phyloP scores from a whole-genome alignment of 75 land plant species.

The Pinus taeda region DNA sequence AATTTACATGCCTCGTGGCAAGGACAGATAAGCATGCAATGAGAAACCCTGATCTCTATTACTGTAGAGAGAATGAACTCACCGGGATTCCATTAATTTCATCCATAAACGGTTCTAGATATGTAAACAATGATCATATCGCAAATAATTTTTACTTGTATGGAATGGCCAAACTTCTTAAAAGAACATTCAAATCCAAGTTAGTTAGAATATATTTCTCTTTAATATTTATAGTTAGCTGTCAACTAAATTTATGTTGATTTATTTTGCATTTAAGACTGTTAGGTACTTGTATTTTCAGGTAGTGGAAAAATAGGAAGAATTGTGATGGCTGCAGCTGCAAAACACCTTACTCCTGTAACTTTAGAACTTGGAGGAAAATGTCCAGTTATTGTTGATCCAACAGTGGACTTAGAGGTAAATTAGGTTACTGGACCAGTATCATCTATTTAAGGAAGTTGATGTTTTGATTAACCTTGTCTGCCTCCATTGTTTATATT shows the following conservation, averaged over 20 bases:
- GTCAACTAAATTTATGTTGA: neutral
- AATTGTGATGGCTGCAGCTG: conserved; percentile 97
- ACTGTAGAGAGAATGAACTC: neutral
- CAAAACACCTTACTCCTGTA: no score
- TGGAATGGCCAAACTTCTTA: neutral
- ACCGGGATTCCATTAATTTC: neutral
- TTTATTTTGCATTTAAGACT: neutral
- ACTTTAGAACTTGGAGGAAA: no score
- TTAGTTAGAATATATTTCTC: neutral
- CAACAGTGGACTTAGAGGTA: no score
- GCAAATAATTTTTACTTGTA: neutral
- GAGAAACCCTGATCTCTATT: neutral
- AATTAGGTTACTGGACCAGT: no score
- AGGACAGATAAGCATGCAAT: neutral
- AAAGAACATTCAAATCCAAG: neutral
- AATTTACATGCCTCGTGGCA: neutral
- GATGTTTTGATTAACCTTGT: no score
- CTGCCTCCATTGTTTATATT: no score
- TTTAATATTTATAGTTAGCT: neutral
- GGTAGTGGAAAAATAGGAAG: no score
- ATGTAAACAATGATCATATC: neutral
- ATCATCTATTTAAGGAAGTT: no score
- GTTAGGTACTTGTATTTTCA: conserved; percentile 15
- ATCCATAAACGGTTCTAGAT: neutral
- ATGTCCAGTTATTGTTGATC: no score